Evolutionary conservation across 2,329 filamentous ascomycete genomes (phyloP).

Genomic region (Tolypocladium endophyticum): DNA sequence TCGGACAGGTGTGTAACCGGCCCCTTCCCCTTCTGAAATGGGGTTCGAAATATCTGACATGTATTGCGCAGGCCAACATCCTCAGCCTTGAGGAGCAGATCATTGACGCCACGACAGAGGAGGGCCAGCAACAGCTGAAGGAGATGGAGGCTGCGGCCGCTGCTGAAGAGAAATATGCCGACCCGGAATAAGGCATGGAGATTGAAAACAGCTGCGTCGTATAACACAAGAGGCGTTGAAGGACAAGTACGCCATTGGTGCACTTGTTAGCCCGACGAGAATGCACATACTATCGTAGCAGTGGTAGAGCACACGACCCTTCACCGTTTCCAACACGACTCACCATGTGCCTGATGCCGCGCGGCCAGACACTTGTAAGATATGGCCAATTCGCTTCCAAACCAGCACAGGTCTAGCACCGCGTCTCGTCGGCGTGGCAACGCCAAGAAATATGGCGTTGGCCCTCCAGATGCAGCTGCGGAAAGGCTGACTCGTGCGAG

Average conservation of each 20-base stretch:
- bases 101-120: constrained; percentile 87
- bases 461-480: not conserved
- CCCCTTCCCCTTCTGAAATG: not conserved
- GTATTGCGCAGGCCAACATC: constrained; percentile 55
- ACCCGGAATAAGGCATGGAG: constrained; percentile 26
- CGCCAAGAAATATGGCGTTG: not conserved
- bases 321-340: not conserved
- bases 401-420: too few relatives aligned
- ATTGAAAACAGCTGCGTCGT: not conserved
- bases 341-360: not conserved
- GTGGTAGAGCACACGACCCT: not conserved
- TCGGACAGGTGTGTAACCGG: constrained; percentile 49
- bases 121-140: constrained; percentile 68
- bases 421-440: not conserved
- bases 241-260: not conserved
- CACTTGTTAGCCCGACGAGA: not conserved
- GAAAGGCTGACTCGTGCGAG: not conserved
- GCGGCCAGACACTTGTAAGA: not conserved
- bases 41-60: not conserved
- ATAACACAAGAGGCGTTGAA: not conserved
- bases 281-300: too few relatives aligned
- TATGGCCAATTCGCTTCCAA: not conserved
- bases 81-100: constrained; percentile 86
- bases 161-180: constrained; percentile 13
- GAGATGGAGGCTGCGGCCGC: constrained; percentile 51